These are phyloP conservation scores for Chlorella vulgaris DNA, from an alignment of 139 green algal species.

Conservation along the genomic window DNA sequence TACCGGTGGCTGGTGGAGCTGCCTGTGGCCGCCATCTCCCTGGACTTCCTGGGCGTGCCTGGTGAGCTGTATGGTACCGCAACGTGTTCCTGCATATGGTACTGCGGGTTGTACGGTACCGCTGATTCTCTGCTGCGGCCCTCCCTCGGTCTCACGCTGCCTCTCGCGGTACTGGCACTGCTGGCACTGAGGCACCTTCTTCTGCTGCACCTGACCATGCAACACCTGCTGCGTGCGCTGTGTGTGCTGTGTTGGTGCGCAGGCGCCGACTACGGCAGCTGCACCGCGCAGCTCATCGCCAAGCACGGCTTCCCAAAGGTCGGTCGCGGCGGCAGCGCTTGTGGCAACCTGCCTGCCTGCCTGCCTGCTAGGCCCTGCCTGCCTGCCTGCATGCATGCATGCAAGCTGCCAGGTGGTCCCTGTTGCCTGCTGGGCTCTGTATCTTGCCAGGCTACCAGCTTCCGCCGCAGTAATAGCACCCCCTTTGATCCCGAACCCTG, in stretches of 20 bases:
- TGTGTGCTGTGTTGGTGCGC: background rate
- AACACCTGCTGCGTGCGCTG: background rate
- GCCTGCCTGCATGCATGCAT: background rate
- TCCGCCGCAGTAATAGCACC: background rate
- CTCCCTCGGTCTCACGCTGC: background rate
- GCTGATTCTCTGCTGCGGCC: background rate
- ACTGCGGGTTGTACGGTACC: background rate
- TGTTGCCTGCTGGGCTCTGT: background rate
- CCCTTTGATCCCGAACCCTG: background rate
- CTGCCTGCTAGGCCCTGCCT: background rate
- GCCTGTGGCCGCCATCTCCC: conserved; percentile 68
- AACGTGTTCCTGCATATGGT: no score
- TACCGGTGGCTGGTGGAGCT: conserved; percentile 78
- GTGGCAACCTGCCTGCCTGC: background rate
- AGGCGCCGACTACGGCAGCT: conserved; percentile 55
- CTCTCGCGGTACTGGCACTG: no score
- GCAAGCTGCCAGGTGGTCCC: background rate
- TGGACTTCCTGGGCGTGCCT: conserved; percentile 75
- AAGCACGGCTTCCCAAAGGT: conserved; percentile 63
- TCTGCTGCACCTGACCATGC: no score
- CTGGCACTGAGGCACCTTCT: no score
- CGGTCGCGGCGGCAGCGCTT: no score
- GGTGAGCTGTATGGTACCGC: background rate
- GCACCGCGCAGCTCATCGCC: conserved; percentile 66
- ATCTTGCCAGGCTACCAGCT: no score